phyloP scores from a whole-genome alignment of 2,329 filamentous ascomycete genomes.

The Cryoendolithus antarcticus region DNA sequence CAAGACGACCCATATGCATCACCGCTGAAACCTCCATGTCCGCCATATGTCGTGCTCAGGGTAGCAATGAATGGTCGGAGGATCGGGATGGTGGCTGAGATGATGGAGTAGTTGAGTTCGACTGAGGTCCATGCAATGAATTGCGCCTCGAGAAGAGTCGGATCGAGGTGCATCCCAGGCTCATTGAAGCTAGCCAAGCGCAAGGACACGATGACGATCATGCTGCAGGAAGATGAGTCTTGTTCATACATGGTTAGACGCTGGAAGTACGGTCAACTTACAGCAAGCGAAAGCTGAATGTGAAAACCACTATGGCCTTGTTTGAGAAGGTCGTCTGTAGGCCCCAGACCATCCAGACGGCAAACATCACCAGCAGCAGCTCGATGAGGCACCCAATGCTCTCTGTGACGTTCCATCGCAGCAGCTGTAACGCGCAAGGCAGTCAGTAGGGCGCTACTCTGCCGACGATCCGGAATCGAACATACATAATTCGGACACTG shows the following conservation, averaged over 20 bases:
- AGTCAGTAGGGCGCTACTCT: too few relatives aligned
- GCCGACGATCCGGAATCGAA: not conserved
- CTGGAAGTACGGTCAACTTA: constrained; percentile 10
- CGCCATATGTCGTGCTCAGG: constrained; percentile 9
- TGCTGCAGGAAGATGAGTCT: not conserved
- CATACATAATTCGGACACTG: constrained; percentile 1
- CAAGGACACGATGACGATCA: constrained; percentile 7
- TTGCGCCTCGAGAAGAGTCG: constrained; percentile 6
- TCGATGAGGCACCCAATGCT: not conserved
- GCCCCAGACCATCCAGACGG: constrained; percentile 3
- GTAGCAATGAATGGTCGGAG: constrained; percentile 8
- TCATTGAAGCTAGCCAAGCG: constrained; percentile 8
- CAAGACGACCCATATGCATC: too few relatives aligned
- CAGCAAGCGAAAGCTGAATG: constrained; percentile 5
- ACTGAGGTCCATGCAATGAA: constrained; percentile 10
- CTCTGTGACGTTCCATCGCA: too few relatives aligned
- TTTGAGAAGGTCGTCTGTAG: constrained; percentile 3
- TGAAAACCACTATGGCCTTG: constrained; percentile 4
- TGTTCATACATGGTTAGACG: not conserved
- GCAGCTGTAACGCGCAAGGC: too few relatives aligned
- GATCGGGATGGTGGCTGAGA: constrained; percentile 10
- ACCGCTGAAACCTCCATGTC: too few relatives aligned
- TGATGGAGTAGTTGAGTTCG: constrained; percentile 10
- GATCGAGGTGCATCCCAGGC: constrained; percentile 1
- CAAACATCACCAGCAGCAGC: constrained; percentile 1